Percentiles rank a stretch among this genome's conserved stretches.
These are phyloP conservation scores for Boehmeria nivea DNA, from an alignment of 306 rosid species.

Conservation along the genomic window DNA sequence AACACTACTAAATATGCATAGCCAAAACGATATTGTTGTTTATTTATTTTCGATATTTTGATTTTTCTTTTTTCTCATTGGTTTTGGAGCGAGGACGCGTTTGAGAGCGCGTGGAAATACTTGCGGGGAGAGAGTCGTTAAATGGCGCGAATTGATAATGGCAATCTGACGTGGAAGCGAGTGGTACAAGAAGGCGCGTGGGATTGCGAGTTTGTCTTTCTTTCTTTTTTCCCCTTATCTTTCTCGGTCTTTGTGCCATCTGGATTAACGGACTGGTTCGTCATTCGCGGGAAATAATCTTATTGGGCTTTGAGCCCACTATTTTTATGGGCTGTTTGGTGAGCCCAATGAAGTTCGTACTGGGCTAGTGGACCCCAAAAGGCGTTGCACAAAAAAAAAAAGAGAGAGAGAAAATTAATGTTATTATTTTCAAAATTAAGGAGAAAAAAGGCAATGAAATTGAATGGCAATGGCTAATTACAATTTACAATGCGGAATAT, in stretches of 20 bases:
- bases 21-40: neutral
- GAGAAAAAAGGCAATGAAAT: too few species aligned
- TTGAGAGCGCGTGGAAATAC: neutral
- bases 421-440: too few species aligned
- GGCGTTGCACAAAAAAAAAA: too few species aligned
- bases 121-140: neutral
- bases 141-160: neutral
- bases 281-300: too few species aligned
- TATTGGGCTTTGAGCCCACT: neutral
- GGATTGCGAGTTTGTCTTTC: neutral
- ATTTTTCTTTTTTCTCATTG: neutral
- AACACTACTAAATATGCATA: neutral
- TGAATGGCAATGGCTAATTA: too few species aligned
- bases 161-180: neutral
- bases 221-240: too few species aligned
- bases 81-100: neutral
- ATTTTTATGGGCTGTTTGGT: neutral
- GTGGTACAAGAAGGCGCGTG: neutral
- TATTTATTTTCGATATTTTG: neutral
- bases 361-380: slow-evolving; percentile 1
- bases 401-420: too few species aligned
- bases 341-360: neutral
- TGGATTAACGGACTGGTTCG: neutral
- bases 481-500: too few species aligned
- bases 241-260: slow-evolving; percentile 4